A percentile compares a stretch with the other conserved stretches of the same genome.
Evolutionary conservation across 129 eudicot species (phyloP).

Genomic region (Flaveria linearis): DNA sequence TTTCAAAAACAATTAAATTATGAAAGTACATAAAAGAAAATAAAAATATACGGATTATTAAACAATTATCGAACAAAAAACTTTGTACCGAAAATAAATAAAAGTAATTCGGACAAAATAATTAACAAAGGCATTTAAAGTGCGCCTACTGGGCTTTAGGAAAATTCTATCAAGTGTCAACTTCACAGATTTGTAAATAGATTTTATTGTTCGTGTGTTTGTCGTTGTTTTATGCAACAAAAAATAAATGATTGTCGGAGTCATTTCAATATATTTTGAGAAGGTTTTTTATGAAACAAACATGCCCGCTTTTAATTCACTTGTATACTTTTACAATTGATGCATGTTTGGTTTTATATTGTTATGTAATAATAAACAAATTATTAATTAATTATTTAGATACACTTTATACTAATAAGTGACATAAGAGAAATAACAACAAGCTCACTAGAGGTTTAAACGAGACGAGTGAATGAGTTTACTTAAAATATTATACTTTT

Average conservation of each 20-base stretch:
- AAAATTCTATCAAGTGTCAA: slow-evolving; percentile 20
- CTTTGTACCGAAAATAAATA: background rate
- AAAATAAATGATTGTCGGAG: slow-evolving; percentile 15
- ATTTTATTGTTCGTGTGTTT: slow-evolving; percentile 5
- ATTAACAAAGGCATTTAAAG: background rate
- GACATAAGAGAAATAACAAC: no score
- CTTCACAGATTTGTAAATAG: slow-evolving; percentile 19
- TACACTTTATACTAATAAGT: no score
- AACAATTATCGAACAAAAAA: background rate
- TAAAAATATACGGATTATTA: background rate
- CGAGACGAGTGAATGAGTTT: no score
- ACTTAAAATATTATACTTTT: no score
- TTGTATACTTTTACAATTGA: background rate
- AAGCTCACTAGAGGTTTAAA: no score
- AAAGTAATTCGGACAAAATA: background rate
- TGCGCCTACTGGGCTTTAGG: slow-evolving; percentile 13
- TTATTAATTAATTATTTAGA: no score
- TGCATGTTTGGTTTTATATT: background rate
- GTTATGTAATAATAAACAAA: background rate
- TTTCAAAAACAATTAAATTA: no score
- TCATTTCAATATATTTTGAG: background rate
- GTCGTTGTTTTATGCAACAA: slow-evolving; percentile 4
- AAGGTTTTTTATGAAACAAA: background rate
- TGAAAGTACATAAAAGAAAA: background rate
- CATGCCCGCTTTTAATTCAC: background rate